Percentiles rank a stretch among this genome's conserved stretches.
phyloP scores from a whole-genome alignment of 257 asterid species.

The Datura wrightii region DNA sequence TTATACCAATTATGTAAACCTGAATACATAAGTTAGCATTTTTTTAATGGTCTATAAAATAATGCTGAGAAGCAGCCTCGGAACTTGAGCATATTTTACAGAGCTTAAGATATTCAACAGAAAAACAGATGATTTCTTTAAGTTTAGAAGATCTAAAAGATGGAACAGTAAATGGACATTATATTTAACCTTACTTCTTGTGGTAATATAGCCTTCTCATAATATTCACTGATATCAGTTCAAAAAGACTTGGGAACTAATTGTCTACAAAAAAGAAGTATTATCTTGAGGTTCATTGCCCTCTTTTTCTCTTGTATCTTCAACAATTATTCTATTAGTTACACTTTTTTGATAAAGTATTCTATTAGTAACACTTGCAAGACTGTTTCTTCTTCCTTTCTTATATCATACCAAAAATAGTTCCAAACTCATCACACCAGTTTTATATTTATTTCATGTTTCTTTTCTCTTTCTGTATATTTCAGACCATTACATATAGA shows the following conservation, averaged over 20 bases:
- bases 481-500: too few species aligned
- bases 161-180: neutral
- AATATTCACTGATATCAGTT: neutral
- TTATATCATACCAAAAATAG: neutral
- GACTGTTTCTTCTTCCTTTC: neutral
- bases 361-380: neutral
- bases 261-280: neutral
- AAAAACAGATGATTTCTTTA: neutral
- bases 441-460: too few species aligned
- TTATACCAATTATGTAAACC: conserved; percentile 39
- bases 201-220: neutral
- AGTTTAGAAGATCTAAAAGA: neutral
- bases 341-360: too few species aligned
- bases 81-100: neutral
- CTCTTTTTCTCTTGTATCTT: neutral
- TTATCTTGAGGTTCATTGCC: neutral
- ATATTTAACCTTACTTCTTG: neutral
- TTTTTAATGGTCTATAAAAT: neutral
- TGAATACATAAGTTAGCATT: neutral
- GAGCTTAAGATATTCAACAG: neutral
- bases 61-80: neutral
- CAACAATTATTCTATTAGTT: neutral
- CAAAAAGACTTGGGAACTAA: neutral
- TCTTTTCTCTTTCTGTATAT: neutral
- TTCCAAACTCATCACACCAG: neutral